phyloP scores from a whole-genome alignment of 139 green algal species.

The Ettlia oleoabundans region DNA sequence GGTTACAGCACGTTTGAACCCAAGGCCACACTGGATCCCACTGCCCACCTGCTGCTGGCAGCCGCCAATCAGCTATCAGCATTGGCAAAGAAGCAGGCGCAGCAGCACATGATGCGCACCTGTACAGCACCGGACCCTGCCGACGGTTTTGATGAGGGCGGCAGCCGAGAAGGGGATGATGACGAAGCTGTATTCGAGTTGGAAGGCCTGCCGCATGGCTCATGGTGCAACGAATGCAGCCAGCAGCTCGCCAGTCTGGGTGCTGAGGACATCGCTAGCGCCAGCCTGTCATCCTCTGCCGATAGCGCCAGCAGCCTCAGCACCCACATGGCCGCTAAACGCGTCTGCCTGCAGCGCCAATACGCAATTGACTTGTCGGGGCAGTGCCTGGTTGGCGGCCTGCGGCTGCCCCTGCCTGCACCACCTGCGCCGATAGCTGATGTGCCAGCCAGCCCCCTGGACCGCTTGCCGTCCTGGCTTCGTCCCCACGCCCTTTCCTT shows the following conservation, averaged over 20 bases:
- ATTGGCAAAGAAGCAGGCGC: conserved; percentile 7
- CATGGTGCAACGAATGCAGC: no score
- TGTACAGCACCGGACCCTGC: neutral
- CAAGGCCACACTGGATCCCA: conserved; percentile 3
- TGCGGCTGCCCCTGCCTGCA: neutral
- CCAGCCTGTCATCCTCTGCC: no score
- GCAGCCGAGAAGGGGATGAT: neutral
- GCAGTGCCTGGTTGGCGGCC: neutral
- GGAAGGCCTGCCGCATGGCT: no score
- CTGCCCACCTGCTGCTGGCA: neutral
- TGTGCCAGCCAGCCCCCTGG: neutral
- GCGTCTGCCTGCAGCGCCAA: conserved; percentile 10
- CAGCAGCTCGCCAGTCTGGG: no score
- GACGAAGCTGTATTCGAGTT: no score
- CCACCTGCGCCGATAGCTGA: neutral
- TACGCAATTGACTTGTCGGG: neutral
- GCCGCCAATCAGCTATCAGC: conserved; percentile 12
- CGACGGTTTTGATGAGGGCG: no score
- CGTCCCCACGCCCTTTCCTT: no score
- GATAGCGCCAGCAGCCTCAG: neutral
- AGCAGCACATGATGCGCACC: conserved; percentile 6
- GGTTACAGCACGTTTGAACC: neutral
- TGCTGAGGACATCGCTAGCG: no score
- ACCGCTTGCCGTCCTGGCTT: no score
- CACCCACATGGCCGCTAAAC: neutral